Evolutionary conservation across 2,329 filamentous ascomycete species (phyloP).

Genomic region (Penicillium digitatum): DNA sequence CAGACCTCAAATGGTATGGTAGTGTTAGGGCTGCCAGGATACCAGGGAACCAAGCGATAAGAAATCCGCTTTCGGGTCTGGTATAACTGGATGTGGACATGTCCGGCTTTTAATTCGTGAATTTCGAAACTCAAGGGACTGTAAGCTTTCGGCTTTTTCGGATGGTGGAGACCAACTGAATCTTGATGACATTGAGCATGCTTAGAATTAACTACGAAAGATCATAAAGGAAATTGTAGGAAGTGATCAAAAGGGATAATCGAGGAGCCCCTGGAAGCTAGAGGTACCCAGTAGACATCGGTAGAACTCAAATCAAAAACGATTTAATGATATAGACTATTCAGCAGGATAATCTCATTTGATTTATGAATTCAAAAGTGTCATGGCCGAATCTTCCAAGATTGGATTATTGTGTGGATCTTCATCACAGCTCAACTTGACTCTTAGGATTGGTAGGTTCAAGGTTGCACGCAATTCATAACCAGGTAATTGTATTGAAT

Average conservation of each 20-base stretch:
- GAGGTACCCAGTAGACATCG: too few species aligned
- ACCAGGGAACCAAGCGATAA: conserved; percentile 4
- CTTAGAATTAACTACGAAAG: not conserved
- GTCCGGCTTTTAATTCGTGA: not conserved
- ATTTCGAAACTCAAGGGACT: not conserved
- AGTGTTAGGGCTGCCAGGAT: not conserved
- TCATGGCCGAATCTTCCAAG: not conserved
- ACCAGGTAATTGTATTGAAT: conserved; percentile 11
- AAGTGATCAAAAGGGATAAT: not conserved
- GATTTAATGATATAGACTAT: too few species aligned
- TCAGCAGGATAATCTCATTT: not conserved
- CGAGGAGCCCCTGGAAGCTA: not conserved
- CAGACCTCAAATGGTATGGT: conserved; percentile 13
- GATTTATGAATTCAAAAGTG: not conserved
- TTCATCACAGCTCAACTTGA: not conserved
- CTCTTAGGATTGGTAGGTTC: too few species aligned
- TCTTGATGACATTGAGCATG: conserved; percentile 6
- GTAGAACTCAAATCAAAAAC: too few species aligned
- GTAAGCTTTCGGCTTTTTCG: conserved; percentile 13
- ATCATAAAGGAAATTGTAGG: not conserved
- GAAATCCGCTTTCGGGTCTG: conserved; percentile 15
- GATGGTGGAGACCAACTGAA: not conserved
- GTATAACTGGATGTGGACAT: not conserved
- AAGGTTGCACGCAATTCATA: conserved; percentile 15
- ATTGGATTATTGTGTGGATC: not conserved